phyloP scores from a whole-genome alignment of 225 moss, liverwort and hornwort genomes.

The Bryum argenteum region DNA sequence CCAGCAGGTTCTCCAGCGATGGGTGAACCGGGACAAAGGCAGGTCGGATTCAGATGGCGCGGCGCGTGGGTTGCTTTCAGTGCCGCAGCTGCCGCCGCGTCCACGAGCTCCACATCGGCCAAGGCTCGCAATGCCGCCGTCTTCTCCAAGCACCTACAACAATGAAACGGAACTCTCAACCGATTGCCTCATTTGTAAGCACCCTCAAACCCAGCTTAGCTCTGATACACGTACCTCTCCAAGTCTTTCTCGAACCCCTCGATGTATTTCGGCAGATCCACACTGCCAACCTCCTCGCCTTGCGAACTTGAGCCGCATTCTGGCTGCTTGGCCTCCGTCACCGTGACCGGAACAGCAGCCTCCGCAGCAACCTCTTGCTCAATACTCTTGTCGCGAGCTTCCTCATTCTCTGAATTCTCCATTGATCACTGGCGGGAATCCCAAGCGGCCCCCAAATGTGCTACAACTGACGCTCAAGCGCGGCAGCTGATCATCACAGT shows the following conservation, averaged over 20 bases:
- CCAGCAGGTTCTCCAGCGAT: not conserved
- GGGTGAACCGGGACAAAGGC: constrained; percentile 29
- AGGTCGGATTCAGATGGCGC: constrained; percentile 20
- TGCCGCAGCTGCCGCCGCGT: not conserved
- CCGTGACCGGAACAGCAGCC: not conserved
- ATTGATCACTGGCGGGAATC: not conserved
- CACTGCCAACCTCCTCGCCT: not conserved
- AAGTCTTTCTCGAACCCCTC: constrained; percentile 53
- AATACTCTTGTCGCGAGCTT: not conserved
- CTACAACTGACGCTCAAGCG: too few relatives aligned
- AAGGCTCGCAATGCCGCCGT: constrained; percentile 45
- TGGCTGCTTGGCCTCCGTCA: not conserved
- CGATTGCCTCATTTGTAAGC: too few relatives aligned
- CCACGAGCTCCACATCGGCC: constrained; percentile 38
- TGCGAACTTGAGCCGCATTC: constrained; percentile 24
- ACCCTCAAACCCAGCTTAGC: not conserved
- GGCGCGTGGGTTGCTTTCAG: not conserved
- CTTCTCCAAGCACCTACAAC: constrained; percentile 40
- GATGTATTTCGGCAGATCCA: constrained; percentile 38
- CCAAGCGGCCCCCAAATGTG: too few relatives aligned
- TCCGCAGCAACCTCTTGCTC: not conserved
- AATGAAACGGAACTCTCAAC: not conserved
- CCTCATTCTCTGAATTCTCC: constrained; percentile 21
- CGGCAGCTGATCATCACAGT: too few relatives aligned
- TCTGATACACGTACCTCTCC: constrained; percentile 17